Evolutionary conservation across 2,329 filamentous ascomycete species (phyloP), one percentile per base, ranked within the genome.

Genomic region (Cadophora malorum): DNA sequence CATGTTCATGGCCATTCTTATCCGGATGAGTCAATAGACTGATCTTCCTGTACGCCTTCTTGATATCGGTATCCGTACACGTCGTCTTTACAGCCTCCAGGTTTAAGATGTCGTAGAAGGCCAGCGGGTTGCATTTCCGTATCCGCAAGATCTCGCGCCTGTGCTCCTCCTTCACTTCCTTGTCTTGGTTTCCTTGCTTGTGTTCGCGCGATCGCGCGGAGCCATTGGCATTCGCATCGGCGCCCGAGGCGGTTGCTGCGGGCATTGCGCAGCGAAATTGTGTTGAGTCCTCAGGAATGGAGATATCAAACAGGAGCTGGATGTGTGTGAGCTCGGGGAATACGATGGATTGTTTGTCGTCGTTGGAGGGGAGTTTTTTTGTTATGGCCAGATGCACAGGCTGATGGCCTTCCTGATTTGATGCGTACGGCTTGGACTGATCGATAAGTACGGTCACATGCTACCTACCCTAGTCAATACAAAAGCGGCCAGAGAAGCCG

Each of bases 41-140:
- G 79, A 96, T 86, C 82, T 97, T 98, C 77, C 95, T 88, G 82
- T 99, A 99, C 7, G 96, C 95, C 83, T 98, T 98, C 81, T 98
- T 99, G 78, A 99, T 94, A 76, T 98, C 95, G 70, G 84, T 80
- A 74, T 98, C 95, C 60, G 88, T 88, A 76, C 88, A 90, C 23
- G 89, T 87, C 67, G 85, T 82, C 74, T 86, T 85, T 49, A 90
- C 83, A 61, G 83, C 81, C 70, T 91, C 89, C 60, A 97, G 81
- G 25, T 89, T 90, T 38, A 99, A 83, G 74, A 99, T 98, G 79
- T 98, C 96, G 83, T 99, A 99, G 81, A 96, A 99, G 21, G 93
- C 93, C 4, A 94, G 97, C 25, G 91, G 83, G 49, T 86, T 84
- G 82, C 96, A 99, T 82, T 86, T 88, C 73, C 92, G 90, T 78